Evolutionary conservation across 2,329 filamentous ascomycete genomes (phyloP), one percentile per base, ranked within the genome.

Genomic region (Aspergillus fructus): DNA sequence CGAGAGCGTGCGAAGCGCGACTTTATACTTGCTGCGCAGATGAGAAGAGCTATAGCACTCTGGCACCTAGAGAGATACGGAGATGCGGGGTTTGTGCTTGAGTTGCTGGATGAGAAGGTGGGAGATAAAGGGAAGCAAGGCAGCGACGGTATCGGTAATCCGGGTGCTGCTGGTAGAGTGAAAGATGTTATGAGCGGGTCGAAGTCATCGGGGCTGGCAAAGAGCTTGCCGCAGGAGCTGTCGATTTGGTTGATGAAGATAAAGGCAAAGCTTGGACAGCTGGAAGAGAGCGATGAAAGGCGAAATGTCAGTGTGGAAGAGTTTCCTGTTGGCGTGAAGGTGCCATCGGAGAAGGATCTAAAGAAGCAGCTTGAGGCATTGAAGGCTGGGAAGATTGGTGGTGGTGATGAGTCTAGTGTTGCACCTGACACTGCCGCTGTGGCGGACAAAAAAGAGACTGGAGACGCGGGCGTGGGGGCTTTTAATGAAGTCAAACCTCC

Each of bases 1-100:
- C 78, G 78, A 24, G 81, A 88, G 61, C 88, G 93, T 41, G 89
- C 84, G 33, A 89, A 88, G 66, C 85, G 89, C 50, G 85, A 91
- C 62, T 82, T 89, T 30, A 91, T 97, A 72, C 81, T 87, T 46
- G 85, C 91, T n/a, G 88, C 90, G 2, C 91, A 97, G 68, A 85
- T 94, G 67, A 86, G 93, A 64, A 85, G 93, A 39, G 89, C 85
- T 5, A 85, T 96, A 12, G 83, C 89, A 11, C 80, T 93, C 24
- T 89, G 86, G 72, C 84, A 87, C 49, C 78, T 92, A 41, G 85
- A 84, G 34, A 82, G 85, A 53, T 91, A 86, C 65, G 91, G 88
- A 3, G 89, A 97, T 74, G 88, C 92, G 0, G 83, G 87, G 58
- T 83, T 86, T 64, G 85, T 93, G 62, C 85, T 93, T 19, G 78